A percentile compares a stretch with the other conserved stretches of the same genome.
These are phyloP conservation scores for Leucocoprinus sp. DNA, from an alignment of 768 basidiomycete genomes.

Conservation along the genomic window DNA sequence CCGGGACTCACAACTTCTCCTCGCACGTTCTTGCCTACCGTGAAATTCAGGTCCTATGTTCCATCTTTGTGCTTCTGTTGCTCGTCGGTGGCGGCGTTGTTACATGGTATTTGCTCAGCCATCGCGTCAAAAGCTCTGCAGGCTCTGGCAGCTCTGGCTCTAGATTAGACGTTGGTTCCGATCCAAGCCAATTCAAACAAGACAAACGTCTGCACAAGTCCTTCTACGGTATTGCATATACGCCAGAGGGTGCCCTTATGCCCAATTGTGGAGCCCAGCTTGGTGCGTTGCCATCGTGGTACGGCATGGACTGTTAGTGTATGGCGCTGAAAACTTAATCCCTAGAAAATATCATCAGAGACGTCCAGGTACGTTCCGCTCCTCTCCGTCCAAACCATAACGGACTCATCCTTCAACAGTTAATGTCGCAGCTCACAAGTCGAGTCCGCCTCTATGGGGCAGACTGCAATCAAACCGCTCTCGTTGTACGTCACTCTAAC, in stretches of 20 bases:
- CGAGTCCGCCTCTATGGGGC: constrained; percentile 79
- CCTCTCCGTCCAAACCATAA: too few relatives aligned
- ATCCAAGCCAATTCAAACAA: constrained; percentile 67
- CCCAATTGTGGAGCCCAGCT: constrained; percentile 58
- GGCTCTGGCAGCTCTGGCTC: constrained; percentile 1
- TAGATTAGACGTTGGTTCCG: constrained; percentile 24
- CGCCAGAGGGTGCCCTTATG: constrained; percentile 59
- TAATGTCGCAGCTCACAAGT: constrained; percentile 76
- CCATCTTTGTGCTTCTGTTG: constrained; percentile 35
- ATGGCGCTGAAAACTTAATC: not conserved
- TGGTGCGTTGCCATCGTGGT: constrained; percentile 20
- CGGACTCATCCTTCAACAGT: too few relatives aligned
- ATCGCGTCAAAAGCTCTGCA: constrained; percentile 21
- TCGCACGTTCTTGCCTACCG: not conserved
- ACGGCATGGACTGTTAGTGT: not conserved
- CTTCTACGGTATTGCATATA: constrained; percentile 86
- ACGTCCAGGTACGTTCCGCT: constrained; percentile 48
- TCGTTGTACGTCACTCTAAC: constrained; percentile 42
- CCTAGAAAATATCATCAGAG: constrained; percentile 52
- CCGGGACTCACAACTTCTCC: not conserved
- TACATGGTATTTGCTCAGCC: constrained; percentile 59
- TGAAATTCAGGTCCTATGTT: constrained; percentile 42
- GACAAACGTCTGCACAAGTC: constrained; percentile 58
- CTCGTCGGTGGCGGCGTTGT: constrained; percentile 52
- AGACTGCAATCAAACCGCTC: constrained; percentile 76